phyloP scores from a whole-genome alignment of 176 grass and related monocot genomes.

The Oryza meridionalis region DNA sequence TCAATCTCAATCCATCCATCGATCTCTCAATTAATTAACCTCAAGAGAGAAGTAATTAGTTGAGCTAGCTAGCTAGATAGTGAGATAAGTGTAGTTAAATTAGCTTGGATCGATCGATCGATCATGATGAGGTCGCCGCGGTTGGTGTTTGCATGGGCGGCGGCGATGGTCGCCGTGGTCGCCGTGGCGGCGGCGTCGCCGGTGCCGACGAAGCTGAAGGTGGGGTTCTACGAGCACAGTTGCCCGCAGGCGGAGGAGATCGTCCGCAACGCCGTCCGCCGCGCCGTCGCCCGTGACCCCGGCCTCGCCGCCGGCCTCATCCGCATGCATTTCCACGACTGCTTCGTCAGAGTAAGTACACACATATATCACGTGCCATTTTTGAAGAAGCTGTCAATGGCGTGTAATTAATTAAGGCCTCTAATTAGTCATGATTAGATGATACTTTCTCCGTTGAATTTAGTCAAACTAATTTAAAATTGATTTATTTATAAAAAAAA shows the following conservation, averaged over 20 bases:
- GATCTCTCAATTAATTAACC: no score
- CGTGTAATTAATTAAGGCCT: no score
- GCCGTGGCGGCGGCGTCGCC: neutral
- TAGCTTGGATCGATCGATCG: no score
- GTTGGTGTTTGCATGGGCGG: conserved; percentile 23
- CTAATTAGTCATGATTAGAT: neutral
- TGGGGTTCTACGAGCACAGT: conserved; percentile 62
- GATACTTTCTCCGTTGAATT: no score
- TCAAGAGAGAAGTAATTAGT: neutral
- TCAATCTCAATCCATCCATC: neutral
- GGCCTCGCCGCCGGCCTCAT: conserved; percentile 62
- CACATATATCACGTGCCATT: no score
- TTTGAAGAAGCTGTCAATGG: no score
- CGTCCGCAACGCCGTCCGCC: conserved; percentile 58
- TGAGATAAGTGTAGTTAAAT: no score
- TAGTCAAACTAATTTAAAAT: no score
- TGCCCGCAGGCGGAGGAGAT: conserved; percentile 70
- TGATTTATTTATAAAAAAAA: no score
- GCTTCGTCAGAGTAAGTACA: conserved; percentile 59
- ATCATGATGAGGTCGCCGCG: neutral
- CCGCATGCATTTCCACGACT: conserved; percentile 89
- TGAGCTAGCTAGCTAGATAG: neutral
- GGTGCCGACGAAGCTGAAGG: conserved; percentile 17
- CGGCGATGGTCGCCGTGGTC: neutral
- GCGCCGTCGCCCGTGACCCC: conserved; percentile 26